Evolutionary conservation across 1,139 yeast genomes (phyloP), one percentile per base, ranked within the genome.

Genomic region (Zygosaccharomyces pseudobailii): DNA sequence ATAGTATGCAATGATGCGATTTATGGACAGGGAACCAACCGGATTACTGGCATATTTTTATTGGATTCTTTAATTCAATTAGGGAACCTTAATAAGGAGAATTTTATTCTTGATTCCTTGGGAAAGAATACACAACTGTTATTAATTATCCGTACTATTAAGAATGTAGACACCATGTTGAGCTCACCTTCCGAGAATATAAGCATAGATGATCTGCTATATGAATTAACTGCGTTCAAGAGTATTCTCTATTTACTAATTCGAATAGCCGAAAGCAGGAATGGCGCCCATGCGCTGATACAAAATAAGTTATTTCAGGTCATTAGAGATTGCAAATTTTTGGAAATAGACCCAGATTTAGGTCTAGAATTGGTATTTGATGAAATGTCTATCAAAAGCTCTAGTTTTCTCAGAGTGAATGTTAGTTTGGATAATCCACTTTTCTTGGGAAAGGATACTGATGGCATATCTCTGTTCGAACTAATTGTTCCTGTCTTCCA

Each of bases 401-500:
- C 72, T 36, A 59, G 65, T 4, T 58, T 60, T 42, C 66, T 74
- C 28, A 68, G 66, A 36, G 70, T 78, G 22, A 73, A 67, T 37
- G 63, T 81, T 42, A 73, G 76, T 22, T 62, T 80, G 42, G 87
- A 81, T 52, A 71, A 77, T 4, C 81, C 83, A 1, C 55, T 77
- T 20, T 65, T 73, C 7, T 59, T 74, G 41, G 59, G 60, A 27
- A 58, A 65, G 43, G 50, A 60, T 38, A 45, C 51, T 2, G 52
- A 56, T 36, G 66, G 66, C 3, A 56, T 85, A 5, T 80, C 88
- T 0, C 72, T 79, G 48, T 82, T 80, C 61, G 95, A 87, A 52
- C 69, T 87, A 19, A 71, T 87, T 39, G 75, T 83, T n/a, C 95
- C 96, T 0, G 72, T 84, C 3, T 85, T 88, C 67, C 95, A 87